Percentiles rank a stretch among this genome's conserved stretches.
Evolutionary conservation across 2,329 filamentous ascomycete species (phyloP).

Genomic region (Colletotrichum cuscutae): DNA sequence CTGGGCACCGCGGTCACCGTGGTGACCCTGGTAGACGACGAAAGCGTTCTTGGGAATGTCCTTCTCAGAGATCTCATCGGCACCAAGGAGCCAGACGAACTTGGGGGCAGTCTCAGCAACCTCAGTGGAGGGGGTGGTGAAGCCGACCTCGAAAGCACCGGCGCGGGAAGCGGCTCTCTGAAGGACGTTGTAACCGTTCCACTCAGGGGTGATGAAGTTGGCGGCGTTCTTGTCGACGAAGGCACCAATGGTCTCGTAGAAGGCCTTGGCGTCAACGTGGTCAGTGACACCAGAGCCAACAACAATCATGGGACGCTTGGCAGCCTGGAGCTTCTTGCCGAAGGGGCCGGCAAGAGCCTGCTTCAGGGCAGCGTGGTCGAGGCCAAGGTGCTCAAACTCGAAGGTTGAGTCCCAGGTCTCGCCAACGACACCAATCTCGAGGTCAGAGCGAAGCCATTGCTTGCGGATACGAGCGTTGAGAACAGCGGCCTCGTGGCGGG

Average conservation of each 20-base stretch:
- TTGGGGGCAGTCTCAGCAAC: conserved; percentile 90
- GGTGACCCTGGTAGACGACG: conserved; percentile 97
- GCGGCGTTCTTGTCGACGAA: conserved; percentile 94
- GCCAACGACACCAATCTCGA: conserved; percentile 91
- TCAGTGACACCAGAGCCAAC: conserved; percentile 93
- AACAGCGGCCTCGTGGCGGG: conserved; percentile 92
- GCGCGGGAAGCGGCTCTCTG: conserved; percentile 92
- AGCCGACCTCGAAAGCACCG: conserved; percentile 95
- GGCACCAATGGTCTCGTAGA: conserved; percentile 88
- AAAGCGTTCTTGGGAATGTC: conserved; percentile 97
- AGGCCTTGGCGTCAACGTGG: conserved; percentile 89
- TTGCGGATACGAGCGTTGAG: conserved; percentile 97
- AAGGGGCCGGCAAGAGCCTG: conserved; percentile 85
- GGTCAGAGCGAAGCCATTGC: conserved; percentile 95
- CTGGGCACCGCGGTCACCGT: conserved; percentile 93
- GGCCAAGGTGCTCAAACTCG: conserved; percentile 90
- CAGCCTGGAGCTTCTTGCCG: conserved; percentile 88
- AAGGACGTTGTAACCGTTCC: conserved; percentile 98
- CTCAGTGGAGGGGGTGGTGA: conserved; percentile 83
- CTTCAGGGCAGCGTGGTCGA: conserved; percentile 83
- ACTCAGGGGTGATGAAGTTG: conserved; percentile 89
- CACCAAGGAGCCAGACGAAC: conserved; percentile 96
- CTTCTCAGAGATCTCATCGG: conserved; percentile 85
- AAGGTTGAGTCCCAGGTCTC: conserved; percentile 95
- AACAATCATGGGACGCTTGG: conserved; percentile 96